These are phyloP conservation scores for Drosera capensis DNA, from an alignment of 148 eudicot genomes.

Conservation along the genomic window DNA sequence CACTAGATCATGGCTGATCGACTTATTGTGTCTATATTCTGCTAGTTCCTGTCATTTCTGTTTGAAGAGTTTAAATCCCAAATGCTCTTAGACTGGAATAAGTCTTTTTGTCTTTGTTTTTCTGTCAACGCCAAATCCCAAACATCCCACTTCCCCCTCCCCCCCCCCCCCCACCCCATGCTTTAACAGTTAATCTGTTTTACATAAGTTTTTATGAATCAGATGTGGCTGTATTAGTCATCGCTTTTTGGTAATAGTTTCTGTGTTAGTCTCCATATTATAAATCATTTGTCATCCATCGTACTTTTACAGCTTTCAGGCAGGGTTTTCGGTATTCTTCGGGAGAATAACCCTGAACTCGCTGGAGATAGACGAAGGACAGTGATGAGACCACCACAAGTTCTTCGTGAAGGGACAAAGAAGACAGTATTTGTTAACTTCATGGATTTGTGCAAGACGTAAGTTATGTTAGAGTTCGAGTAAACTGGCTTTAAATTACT, in stretches of 20 bases:
- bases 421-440: slow-evolving; percentile 92
- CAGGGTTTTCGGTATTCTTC: slow-evolving; percentile 76
- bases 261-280: not conserved
- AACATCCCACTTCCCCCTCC: too few species aligned
- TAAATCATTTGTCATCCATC: not conserved
- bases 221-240: not conserved
- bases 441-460: slow-evolving; percentile 95
- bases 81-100: too few species aligned
- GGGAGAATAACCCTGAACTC: slow-evolving; percentile 95
- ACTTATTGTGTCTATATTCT: not conserved
- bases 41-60: not conserved
- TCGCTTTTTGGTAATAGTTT: not conserved
- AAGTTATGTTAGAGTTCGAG: too few species aligned
- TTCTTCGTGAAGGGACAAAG: slow-evolving; percentile 96
- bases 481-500: too few species aligned
- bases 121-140: too few species aligned
- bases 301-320: slow-evolving; percentile 56
- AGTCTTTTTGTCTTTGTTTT: too few species aligned
- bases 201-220: too few species aligned
- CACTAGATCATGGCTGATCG: not conserved
- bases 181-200: too few species aligned
- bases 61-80: too few species aligned
- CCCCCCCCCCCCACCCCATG: too few species aligned
- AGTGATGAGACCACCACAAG: slow-evolving; percentile 98
- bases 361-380: slow-evolving; percentile 92